Base-by-base conservation (phyloP, 2,329 filamentous ascomycete species). In the Sclerotiophoma versabilis region DNA sequence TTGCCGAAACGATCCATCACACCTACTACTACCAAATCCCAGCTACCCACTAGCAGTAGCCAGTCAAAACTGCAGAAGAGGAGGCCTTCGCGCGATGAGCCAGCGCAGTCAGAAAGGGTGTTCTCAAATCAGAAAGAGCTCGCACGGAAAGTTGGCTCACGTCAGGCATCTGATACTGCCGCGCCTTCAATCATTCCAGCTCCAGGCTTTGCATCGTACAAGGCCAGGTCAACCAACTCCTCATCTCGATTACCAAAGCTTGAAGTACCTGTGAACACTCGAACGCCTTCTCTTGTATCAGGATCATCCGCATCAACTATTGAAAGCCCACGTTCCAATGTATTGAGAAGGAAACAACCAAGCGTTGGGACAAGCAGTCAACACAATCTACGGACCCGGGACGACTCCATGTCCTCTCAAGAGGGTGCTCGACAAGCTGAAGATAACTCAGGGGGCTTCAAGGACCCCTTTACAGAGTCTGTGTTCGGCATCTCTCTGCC, bases 261-360 rank as follows among this genome's bases (percentile, higher is more conserved):
- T 43, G 73, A 76, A 51, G 65, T 71, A n/a, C 61, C 65, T 19
- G 50, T 37, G 47, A 72, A 56, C 45, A 73, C 73, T 47, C 71
- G 72, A 38, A 80, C 79, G 14, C 79, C 79, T 14, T 81, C 79
- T n/a, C 73, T 80, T 17, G 75, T 77, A 27, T 81, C 79, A 42
- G 79, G 77, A 27, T 80, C 79, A 17, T 80, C 79, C 26, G 73
- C 72, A 30, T 81, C 78, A 20, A 79, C 76, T 4, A 69, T 74
- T 34, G 79, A 80, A 44, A 80, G 77, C 55, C 78, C 79, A 36
- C 68, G 73, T 45, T 76, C 77, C 26, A 75, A 75, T 63, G 68
- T 74, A n/a, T 59, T 81, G 34, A 72, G 77, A 45, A 75, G 77
- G 42, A 80, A 80, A 59, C 74, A 76, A 30, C 79, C 78, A 4